Evolutionary conservation across 78 protist species (phyloP).

Genomic region (Dictyostelium capitatum): DNA sequence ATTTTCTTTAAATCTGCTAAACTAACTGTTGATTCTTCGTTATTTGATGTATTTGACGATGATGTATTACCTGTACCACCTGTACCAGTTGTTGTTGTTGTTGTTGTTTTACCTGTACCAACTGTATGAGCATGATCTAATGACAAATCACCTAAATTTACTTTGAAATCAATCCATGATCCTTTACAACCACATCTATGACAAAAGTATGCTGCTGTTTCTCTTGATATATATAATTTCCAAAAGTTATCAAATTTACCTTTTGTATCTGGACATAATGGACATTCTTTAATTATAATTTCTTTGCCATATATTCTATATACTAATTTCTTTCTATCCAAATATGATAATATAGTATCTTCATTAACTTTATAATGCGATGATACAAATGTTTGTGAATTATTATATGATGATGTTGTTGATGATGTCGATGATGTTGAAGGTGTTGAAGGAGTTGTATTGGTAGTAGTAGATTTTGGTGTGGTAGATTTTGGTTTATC

Average conservation of each 20-base stretch:
- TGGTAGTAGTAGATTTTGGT: background rate
- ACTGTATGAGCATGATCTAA: background rate
- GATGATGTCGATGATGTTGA: background rate
- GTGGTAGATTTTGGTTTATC: background rate
- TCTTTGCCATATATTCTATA: slow-evolving; percentile 34
- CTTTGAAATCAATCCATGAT: slow-evolving; percentile 83
- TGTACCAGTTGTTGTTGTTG: background rate
- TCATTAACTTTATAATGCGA: slow-evolving; percentile 24
- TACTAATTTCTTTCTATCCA: slow-evolving; percentile 39
- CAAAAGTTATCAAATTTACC: slow-evolving; percentile 80
- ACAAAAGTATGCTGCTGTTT: slow-evolving; percentile 67
- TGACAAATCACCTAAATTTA: slow-evolving; percentile 62
- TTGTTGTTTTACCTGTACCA: background rate
- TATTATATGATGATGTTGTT: background rate
- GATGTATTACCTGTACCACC: too few relatives aligned
- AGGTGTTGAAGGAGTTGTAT: background rate
- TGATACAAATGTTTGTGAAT: slow-evolving; percentile 6
- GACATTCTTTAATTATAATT: slow-evolving; percentile 68
- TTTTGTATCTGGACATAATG: slow-evolving; percentile 75
- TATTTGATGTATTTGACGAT: background rate
- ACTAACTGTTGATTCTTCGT: slow-evolving; percentile 4
- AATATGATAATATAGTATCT: slow-evolving; percentile 22
- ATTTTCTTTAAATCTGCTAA: slow-evolving; percentile 30
- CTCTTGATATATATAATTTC: slow-evolving; percentile 80
- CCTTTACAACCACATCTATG: slow-evolving; percentile 83